phyloP scores from a whole-genome alignment of 305 asterid genomes.

The Plantago coronopus region DNA sequence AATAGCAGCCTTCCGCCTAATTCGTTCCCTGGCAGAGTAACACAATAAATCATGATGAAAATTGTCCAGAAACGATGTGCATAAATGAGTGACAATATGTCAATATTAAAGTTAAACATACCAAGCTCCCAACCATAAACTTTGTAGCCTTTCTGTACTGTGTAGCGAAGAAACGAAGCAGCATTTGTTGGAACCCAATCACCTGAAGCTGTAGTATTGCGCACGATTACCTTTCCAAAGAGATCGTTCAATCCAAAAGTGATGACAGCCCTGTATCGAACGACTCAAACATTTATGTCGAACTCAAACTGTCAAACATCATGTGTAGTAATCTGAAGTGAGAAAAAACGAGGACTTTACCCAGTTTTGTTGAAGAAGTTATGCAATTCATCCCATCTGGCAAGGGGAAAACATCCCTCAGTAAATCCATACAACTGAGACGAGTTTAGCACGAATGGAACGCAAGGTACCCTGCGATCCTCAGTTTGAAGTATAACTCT shows the following conservation, averaged over 20 bases:
- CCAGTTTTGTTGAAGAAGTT: conserved; percentile 48
- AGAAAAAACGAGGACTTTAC: conserved; percentile 25
- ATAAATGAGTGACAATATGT: neutral
- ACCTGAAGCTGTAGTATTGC: conserved; percentile 33
- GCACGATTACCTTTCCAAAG: conserved; percentile 34
- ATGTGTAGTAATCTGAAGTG: too few relatives aligned
- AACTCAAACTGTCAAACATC: neutral
- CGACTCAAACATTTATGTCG: neutral
- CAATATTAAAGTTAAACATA: conserved; percentile 16
- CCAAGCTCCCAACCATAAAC: conserved; percentile 61
- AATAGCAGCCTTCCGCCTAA: conserved; percentile 21
- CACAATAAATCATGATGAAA: neutral
- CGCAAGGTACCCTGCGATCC: conserved; percentile 34
- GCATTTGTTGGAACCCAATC: conserved; percentile 55
- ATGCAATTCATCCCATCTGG: conserved; percentile 68
- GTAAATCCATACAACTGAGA: conserved; percentile 40
- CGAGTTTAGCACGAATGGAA: conserved; percentile 31
- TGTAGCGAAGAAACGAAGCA: conserved; percentile 45
- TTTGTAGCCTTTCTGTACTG: conserved; percentile 41
- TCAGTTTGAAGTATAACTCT: conserved; percentile 50
- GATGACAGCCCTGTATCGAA: conserved; percentile 38
- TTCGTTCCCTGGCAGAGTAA: conserved; percentile 27
- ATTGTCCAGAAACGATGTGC: neutral
- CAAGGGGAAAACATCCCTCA: conserved; percentile 49
- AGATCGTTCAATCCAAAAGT: conserved; percentile 58